These are phyloP conservation scores for Dictyostelium citrinum DNA, from an alignment of 78 protist genomes.

Conservation along the genomic window DNA sequence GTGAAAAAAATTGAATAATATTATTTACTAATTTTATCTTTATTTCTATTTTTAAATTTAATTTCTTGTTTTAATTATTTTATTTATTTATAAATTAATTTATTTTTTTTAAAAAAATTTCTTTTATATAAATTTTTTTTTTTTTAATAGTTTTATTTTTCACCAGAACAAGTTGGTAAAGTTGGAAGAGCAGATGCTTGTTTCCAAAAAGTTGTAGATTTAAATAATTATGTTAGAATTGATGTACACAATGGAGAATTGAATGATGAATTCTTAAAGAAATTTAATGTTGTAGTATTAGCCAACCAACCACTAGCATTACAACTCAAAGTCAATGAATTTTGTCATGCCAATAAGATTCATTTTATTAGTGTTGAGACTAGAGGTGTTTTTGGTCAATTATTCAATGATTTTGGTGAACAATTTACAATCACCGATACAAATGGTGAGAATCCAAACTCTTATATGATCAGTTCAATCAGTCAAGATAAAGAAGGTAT, in stretches of 20 bases:
- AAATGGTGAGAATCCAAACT: slow-evolving; percentile 90
- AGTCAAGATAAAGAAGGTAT: slow-evolving; percentile 84
- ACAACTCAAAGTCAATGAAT: slow-evolving; percentile 65
- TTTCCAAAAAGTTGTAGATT: slow-evolving; percentile 87
- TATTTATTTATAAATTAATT: too few relatives aligned
- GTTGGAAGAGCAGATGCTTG: slow-evolving; percentile 68
- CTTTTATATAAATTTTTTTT: not conserved
- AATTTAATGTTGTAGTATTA: slow-evolving; percentile 60
- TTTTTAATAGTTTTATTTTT: slow-evolving; percentile 91
- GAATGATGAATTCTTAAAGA: slow-evolving; percentile 51
- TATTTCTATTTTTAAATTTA: too few relatives aligned
- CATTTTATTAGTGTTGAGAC: slow-evolving; percentile 74
- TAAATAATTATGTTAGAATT: slow-evolving; percentile 92
- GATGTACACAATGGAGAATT: slow-evolving; percentile 48
- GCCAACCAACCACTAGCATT: slow-evolving; percentile 69
- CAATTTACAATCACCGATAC: slow-evolving; percentile 86
- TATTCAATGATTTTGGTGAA: slow-evolving; percentile 94
- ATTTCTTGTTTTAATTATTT: too few relatives aligned
- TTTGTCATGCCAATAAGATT: slow-evolving; percentile 70
- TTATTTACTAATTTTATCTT: too few relatives aligned
- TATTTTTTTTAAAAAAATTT: not conserved
- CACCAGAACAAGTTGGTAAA: slow-evolving; percentile 90
- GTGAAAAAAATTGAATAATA: too few relatives aligned
- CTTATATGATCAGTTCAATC: slow-evolving; percentile 81
- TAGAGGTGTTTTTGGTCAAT: slow-evolving; percentile 86